Conservation (phyloP, 2,329 filamentous ascomycete species). For the Xylariaceae sp. region DNA sequence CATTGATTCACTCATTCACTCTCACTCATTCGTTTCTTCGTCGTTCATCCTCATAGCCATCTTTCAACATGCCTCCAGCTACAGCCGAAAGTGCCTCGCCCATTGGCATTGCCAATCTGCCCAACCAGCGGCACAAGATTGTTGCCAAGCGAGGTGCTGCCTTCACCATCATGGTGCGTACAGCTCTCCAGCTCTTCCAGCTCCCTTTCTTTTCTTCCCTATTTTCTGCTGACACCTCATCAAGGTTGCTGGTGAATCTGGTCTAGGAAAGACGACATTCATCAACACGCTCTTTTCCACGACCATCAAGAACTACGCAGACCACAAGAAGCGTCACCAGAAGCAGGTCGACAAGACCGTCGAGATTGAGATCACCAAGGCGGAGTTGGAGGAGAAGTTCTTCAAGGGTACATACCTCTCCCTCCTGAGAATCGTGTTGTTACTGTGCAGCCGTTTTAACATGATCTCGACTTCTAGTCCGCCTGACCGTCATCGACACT, state of each 20-base stretch:
- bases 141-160: constrained; percentile 83
- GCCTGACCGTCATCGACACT: constrained; percentile 97
- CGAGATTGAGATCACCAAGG: constrained; percentile 99
- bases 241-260: constrained; percentile 95
- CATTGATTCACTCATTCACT: too few species aligned
- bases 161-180: constrained; percentile 97
- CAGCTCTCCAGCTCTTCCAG: background rate
- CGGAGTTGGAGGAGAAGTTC: constrained; percentile 99
- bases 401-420: constrained; percentile 73
- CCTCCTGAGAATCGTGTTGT: background rate
- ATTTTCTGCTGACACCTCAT: constrained; percentile 2
- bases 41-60: constrained; percentile 5
- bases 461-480: constrained; percentile 55
- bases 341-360: constrained; percentile 99
- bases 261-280: constrained; percentile 98
- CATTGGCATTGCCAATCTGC: constrained; percentile 68
- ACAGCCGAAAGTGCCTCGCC: constrained; percentile 32
- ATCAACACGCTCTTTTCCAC: constrained; percentile 99
- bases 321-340: constrained; percentile 97
- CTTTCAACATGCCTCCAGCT: constrained; percentile 46
- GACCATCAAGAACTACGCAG: constrained; percentile 99
- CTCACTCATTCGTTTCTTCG: constrained; percentile 1
- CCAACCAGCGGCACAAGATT: constrained; percentile 71
- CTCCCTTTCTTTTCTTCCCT: background rate
- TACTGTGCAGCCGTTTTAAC: constrained; percentile 8